A percentile compares a stretch with the other conserved stretches of the same genome.
Evolutionary conservation across 1,284 basidiomycete genomes (phyloP).

Genomic region (Cerioporus squamosus): DNA sequence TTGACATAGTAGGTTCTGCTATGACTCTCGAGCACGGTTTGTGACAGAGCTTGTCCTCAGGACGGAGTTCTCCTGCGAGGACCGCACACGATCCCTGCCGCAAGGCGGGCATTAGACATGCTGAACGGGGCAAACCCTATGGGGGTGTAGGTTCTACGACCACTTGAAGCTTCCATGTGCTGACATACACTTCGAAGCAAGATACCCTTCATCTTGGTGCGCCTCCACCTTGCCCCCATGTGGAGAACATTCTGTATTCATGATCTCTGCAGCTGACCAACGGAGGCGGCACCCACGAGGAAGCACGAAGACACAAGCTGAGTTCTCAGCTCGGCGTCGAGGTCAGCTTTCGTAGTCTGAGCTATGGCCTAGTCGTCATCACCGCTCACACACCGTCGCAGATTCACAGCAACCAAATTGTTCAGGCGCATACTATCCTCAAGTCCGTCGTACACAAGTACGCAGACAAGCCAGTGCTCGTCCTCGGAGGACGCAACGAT

Average conservation of each 20-base stretch:
- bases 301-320: conserved; percentile 68
- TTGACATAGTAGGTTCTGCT: conserved; percentile 31
- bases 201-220: conserved; percentile 88
- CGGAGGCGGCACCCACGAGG: conserved; percentile 87
- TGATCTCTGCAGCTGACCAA: conserved; percentile 80
- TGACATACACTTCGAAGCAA: conserved; percentile 51
- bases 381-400: conserved; percentile 31
- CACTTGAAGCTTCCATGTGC: background rate
- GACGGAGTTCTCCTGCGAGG: conserved; percentile 94
- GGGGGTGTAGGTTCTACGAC: conserved; percentile 50
- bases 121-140: conserved; percentile 79
- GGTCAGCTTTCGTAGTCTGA: conserved; percentile 42
- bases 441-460: conserved; percentile 71
- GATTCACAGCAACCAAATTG: conserved; percentile 76
- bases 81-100: conserved; percentile 73
- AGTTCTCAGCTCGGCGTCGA: conserved; percentile 73
- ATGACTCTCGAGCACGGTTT: background rate
- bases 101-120: conserved; percentile 74
- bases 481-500: conserved; percentile 85
- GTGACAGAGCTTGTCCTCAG: conserved; percentile 42
- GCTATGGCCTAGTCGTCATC: background rate
- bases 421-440: conserved; percentile 94
- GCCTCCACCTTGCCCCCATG: conserved; percentile 10
- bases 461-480: conserved; percentile 77
- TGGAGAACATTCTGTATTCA: conserved; percentile 2